phyloP scores from a whole-genome alignment of 805 yeast genomes.

The Spathaspora hagerdaliae region DNA sequence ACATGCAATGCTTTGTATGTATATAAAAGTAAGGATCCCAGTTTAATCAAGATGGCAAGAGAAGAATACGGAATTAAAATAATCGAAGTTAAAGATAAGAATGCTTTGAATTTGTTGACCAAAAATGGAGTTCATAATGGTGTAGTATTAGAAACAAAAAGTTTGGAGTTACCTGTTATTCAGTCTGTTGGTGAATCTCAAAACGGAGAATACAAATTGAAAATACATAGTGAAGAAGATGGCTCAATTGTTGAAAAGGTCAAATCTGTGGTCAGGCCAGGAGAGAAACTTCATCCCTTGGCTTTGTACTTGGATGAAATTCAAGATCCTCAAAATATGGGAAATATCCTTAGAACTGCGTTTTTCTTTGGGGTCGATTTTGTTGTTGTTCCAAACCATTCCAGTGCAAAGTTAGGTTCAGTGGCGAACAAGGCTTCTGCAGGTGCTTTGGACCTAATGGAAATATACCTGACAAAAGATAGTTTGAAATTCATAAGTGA shows the following conservation, averaged over 20 bases:
- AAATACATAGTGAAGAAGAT: constrained; percentile 14
- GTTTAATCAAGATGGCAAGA: constrained; percentile 47
- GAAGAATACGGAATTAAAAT: constrained; percentile 33
- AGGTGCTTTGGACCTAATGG: constrained; percentile 77
- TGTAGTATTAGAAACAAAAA: constrained; percentile 64
- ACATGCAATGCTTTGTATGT: constrained; percentile 50
- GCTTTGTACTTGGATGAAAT: constrained; percentile 77
- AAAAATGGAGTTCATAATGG: constrained; percentile 79
- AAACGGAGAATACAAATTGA: constrained; percentile 12
- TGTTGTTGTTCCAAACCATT: constrained; percentile 61
- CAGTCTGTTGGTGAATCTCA: constrained; percentile 24
- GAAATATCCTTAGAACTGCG: constrained; percentile 78
- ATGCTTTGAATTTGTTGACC: constrained; percentile 57
- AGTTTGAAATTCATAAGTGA: constrained; percentile 61
- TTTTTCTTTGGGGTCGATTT: constrained; percentile 82
- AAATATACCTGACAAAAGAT: constrained; percentile 53
- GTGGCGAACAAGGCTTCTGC: constrained; percentile 76
- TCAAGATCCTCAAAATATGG: constrained; percentile 84
- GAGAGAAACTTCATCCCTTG: constrained; percentile 41
- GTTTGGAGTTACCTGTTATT: constrained; percentile 35
- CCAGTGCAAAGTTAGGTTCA: constrained; percentile 73
- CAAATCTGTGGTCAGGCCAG: constrained; percentile 12
- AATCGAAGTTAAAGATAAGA: constrained; percentile 35
- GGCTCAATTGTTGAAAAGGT: constrained; percentile 7
- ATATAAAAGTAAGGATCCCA: constrained; percentile 35